Conservation (phyloP, 2,329 filamentous ascomycete genomes). For the Fusarium gaditjirri region DNA sequence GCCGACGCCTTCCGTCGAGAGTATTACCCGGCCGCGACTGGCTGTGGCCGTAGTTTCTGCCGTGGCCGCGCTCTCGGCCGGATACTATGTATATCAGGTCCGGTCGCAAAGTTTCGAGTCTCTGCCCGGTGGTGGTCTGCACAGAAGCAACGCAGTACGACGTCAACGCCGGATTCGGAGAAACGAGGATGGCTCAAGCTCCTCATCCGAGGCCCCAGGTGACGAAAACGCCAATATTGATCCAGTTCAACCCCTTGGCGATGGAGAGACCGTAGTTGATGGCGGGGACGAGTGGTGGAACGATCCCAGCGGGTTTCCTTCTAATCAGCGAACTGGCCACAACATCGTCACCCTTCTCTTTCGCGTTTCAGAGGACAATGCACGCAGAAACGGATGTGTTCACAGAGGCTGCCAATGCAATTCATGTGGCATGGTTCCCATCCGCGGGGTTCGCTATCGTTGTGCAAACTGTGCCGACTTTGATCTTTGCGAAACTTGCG, state of each 20-base stretch:
- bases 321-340: conserved; percentile 70
- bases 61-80: conserved; percentile 65
- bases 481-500: conserved; percentile 94
- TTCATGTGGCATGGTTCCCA: conserved; percentile 85
- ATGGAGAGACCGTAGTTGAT: conserved; percentile 54
- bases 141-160: conserved; percentile 75
- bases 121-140: conserved; percentile 57
- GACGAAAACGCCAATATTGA: conserved; percentile 58
- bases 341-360: conserved; percentile 89
- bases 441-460: conserved; percentile 90
- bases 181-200: conserved; percentile 54
- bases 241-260: conserved; percentile 44
- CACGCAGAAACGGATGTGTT: conserved; percentile 86
- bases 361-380: conserved; percentile 93
- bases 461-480: conserved; percentile 97
- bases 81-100: conserved; percentile 67
- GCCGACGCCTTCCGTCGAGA: conserved; percentile 62
- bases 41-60: conserved; percentile 67
- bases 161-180: conserved; percentile 54
- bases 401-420: conserved; percentile 95
- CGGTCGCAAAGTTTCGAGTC: conserved; percentile 39
- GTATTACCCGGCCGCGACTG: conserved; percentile 64
- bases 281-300: conserved; percentile 65
- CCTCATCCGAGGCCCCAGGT: conserved; percentile 53
- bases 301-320: conserved; percentile 53